A percentile compares a stretch with the other conserved stretches of the same genome.
These are phyloP conservation scores for Fusarium sp. DNA, from an alignment of 2,329 filamentous ascomycete species.

Conservation along the genomic window DNA sequence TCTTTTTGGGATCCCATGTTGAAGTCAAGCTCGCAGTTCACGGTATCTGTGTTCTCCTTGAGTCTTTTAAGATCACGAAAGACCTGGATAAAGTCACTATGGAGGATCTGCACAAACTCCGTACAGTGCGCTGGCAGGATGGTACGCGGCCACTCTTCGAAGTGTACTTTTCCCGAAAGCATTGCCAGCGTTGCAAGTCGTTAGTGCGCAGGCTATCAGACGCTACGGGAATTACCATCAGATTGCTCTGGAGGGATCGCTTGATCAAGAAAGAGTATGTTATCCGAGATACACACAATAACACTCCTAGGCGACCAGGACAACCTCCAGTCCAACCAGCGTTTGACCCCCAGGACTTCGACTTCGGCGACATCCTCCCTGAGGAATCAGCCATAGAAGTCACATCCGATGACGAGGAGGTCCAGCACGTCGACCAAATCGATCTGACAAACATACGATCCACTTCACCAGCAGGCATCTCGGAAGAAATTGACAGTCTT, in stretches of 20 bases:
- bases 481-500: slow-evolving; percentile 23
- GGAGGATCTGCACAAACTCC: slow-evolving; percentile 41
- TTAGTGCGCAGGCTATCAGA: slow-evolving; percentile 43
- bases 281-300: neutral
- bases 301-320: neutral
- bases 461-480: slow-evolving; percentile 15
- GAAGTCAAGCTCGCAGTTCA: slow-evolving; percentile 55
- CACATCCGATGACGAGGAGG: slow-evolving; percentile 18
- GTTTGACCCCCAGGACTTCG: slow-evolving; percentile 36
- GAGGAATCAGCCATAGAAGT: slow-evolving; percentile 30
- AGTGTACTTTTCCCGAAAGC: slow-evolving; percentile 51
- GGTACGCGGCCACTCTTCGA: slow-evolving; percentile 47
- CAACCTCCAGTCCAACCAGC: neutral
- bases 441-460: slow-evolving; percentile 36
- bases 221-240: slow-evolving; percentile 45
- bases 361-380: slow-evolving; percentile 37
- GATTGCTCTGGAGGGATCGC: slow-evolving; percentile 45
- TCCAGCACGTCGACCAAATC: slow-evolving; percentile 19
- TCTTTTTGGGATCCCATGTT: slow-evolving; percentile 52
- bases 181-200: slow-evolving; percentile 46
- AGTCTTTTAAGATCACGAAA: slow-evolving; percentile 40
- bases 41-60: slow-evolving; percentile 46
- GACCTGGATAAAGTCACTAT: slow-evolving; percentile 37
- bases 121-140: slow-evolving; percentile 40
- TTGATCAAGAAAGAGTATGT: slow-evolving; percentile 46